These are phyloP conservation scores for Naganishia vaughanmartiniae DNA, from an alignment of 768 basidiomycete species.

Conservation along the genomic window DNA sequence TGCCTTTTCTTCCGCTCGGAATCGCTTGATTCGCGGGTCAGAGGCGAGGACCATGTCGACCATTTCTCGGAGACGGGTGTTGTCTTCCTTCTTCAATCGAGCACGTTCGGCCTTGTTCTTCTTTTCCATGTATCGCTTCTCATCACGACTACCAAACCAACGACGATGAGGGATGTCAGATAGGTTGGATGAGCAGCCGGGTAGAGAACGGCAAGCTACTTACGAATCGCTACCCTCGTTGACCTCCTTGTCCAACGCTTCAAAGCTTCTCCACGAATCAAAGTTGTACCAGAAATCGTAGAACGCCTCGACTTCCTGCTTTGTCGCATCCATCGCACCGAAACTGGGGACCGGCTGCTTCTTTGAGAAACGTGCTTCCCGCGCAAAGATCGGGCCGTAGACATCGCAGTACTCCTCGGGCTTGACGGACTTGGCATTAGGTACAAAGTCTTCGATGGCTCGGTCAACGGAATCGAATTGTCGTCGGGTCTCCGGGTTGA, in stretches of 20 bases:
- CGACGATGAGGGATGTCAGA: background rate
- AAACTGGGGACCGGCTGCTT: constrained; percentile 76
- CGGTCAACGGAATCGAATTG: constrained; percentile 98
- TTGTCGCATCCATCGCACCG: constrained; percentile 67
- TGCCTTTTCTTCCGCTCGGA: constrained; percentile 94
- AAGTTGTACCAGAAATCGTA: constrained; percentile 99
- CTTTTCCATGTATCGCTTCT: constrained; percentile 98
- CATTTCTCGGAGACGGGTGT: constrained; percentile 75
- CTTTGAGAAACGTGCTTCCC: constrained; percentile 89
- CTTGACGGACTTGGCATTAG: constrained; percentile 52
- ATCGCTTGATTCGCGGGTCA: constrained; percentile 94
- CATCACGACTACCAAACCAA: constrained; percentile 69
- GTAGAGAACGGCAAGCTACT: constrained; percentile 43
- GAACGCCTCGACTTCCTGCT: constrained; percentile 82
- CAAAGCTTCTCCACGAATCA: constrained; percentile 96
- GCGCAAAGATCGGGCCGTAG: constrained; percentile 79
- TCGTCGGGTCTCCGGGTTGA: constrained; percentile 76
- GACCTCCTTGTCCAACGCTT: constrained; percentile 96
- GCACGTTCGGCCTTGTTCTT: constrained; percentile 98
- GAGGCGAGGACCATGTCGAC: constrained; percentile 77
- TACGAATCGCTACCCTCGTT: constrained; percentile 95
- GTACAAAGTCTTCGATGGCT: constrained; percentile 69
- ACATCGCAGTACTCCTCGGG: constrained; percentile 54
- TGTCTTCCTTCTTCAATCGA: constrained; percentile 95
- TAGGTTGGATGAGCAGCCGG: background rate